phyloP scores from a whole-genome alignment of 139 green algal species.

The Yamagishiella unicocca region DNA sequence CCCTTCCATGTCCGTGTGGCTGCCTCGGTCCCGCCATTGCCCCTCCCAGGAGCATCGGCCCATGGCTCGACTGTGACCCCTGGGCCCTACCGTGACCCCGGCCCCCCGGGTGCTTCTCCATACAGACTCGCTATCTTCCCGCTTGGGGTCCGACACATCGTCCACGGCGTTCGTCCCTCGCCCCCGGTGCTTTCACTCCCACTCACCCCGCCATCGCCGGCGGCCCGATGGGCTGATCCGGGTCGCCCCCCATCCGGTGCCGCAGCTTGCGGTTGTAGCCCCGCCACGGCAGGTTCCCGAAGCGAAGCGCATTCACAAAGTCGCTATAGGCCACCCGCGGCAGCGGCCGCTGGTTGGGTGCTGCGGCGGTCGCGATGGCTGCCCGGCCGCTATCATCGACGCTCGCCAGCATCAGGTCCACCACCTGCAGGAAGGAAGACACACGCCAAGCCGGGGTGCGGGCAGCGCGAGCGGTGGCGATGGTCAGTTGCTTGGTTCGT shows the following conservation, averaged over 20 bases:
- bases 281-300: constrained; percentile 22
- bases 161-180: not conserved
- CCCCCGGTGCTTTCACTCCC: not conserved
- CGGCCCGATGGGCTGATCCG: constrained; percentile 21
- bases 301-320: constrained; percentile 37
- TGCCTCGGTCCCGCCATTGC: too few relatives aligned
- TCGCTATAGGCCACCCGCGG: constrained; percentile 6
- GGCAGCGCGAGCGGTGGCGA: too few relatives aligned
- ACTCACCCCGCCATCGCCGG: not conserved
- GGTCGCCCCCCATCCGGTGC: constrained; percentile 15
- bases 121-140: too few relatives aligned
- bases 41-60: too few relatives aligned
- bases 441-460: too few relatives aligned
- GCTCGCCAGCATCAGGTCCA: constrained; percentile 9
- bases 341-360: not conserved
- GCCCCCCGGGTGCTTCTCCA: too few relatives aligned
- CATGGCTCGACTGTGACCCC: too few relatives aligned
- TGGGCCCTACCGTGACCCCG: too few relatives aligned
- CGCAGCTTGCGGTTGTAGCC: constrained; percentile 33
- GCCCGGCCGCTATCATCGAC: not conserved
- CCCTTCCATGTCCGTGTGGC: too few relatives aligned
- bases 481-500: too few relatives aligned
- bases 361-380: not conserved
- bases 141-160: too few relatives aligned
- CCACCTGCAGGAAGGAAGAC: constrained; percentile 7